Percentiles rank a stretch among this genome's conserved stretches.
Evolutionary conservation across 2,329 filamentous ascomycete genomes (phyloP).

Genomic region (Alternaria alternata): DNA sequence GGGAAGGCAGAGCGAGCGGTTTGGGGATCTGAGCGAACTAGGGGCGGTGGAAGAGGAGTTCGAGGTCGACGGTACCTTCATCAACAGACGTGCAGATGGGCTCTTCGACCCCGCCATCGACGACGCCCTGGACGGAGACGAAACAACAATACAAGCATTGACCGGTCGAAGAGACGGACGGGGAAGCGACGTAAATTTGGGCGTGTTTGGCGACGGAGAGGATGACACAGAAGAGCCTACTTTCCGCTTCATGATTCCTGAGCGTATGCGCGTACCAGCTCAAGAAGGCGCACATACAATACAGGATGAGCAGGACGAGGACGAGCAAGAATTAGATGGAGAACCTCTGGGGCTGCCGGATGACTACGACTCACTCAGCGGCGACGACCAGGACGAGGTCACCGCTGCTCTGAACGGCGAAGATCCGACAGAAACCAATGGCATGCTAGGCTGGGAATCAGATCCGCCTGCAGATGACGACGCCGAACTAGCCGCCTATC

Average conservation of each 20-base stretch:
- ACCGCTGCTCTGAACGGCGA: conserved; percentile 39
- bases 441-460: conserved; percentile 44
- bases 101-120: conserved; percentile 51
- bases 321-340: conserved; percentile 11
- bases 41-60: conserved; percentile 46
- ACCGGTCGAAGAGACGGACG: conserved; percentile 42
- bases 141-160: conserved; percentile 43
- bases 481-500: conserved; percentile 43
- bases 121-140: conserved; percentile 36
- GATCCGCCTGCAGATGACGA: conserved; percentile 37
- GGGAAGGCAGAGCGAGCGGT: conserved; percentile 61
- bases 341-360: conserved; percentile 31
- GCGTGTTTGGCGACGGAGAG: conserved; percentile 43
- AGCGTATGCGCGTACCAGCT: conserved; percentile 37
- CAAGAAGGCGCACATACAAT: conserved; percentile 25
- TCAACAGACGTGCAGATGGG: conserved; percentile 47
- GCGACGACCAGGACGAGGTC: conserved; percentile 27
- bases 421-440: conserved; percentile 23
- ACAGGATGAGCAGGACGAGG: conserved; percentile 13
- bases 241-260: conserved; percentile 50
- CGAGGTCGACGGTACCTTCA: conserved; percentile 55
- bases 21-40: conserved; percentile 56
- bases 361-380: conserved; percentile 33
- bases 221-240: conserved; percentile 50
- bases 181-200: conserved; percentile 41